Conservation (phyloP, 176 grass and related monocot genomes). For the Oryza australiensis region DNA sequence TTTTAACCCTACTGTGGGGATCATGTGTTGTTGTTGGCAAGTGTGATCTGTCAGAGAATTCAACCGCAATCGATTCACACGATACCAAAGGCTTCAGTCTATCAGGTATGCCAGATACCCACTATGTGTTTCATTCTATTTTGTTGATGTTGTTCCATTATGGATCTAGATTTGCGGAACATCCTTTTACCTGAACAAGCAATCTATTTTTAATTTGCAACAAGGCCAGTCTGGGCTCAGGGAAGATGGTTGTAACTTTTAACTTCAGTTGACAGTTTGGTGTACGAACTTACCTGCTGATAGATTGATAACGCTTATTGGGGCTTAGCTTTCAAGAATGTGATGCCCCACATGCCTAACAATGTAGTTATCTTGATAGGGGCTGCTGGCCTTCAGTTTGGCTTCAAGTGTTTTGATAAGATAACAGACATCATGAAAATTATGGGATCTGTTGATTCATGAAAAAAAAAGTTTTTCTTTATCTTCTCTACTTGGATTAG, state of each 20-base stretch:
- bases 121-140: not conserved
- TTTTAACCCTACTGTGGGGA: constrained; percentile 92
- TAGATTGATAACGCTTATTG: not conserved
- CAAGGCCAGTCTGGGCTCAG: not conserved
- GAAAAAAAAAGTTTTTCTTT: not conserved
- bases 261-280: not conserved
- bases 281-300: not conserved
- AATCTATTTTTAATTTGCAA: not conserved
- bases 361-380: not conserved
- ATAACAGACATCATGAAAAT: not conserved
- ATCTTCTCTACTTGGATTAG: not conserved
- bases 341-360: not conserved
- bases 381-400: not conserved
- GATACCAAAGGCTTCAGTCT: constrained; percentile 75
- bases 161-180: not conserved
- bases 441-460: not conserved
- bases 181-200: not conserved
- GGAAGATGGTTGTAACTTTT: not conserved
- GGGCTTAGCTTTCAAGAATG: not conserved
- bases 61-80: constrained; percentile 59
- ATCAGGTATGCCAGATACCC: constrained; percentile 44
- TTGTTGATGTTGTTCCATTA: not conserved
- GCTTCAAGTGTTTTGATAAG: not conserved
- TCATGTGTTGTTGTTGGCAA: constrained; percentile 87
- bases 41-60: constrained; percentile 63